Evolutionary conservation across 805 yeast genomes (phyloP), one percentile per base, ranked within the genome.

Genomic region (Torulaspora delbrueckii): DNA sequence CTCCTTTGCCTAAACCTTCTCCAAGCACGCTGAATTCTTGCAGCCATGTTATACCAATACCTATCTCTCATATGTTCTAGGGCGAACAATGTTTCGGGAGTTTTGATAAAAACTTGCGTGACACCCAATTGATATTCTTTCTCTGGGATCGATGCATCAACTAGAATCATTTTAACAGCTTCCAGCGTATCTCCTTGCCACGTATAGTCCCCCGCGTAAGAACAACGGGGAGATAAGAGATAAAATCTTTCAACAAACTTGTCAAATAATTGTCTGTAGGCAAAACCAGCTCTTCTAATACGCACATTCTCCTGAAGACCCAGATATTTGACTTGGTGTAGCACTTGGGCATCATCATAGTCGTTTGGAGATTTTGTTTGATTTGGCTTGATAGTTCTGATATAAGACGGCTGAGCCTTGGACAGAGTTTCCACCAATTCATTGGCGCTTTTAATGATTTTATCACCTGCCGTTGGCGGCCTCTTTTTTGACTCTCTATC

Each of bases 11-110:
- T 70, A 62, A 84, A 86, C 57, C 86, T 75, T 71, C 99, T 78
- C 86, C 97, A 89, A 3, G 99, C 98, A 54, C 97, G 79, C 72
- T 93, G 99, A 56, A 93, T 91, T 58, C 95, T 80, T 3, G 96
- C 90, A 4, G 99, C 99, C 95, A 93, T 93, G 57, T 86, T 87
- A 60, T 88, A 91, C 98, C 99, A 93, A 64, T 89, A 93, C 70
- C 82, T 85, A 59, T 93, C 99, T 66, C 98, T 79, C 91, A 91
- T 81, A 57, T 87, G 91, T 68, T 93, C 99, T 47, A 93, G 71
- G 0, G 96, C 96, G 65, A 93, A 93, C 58, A 93, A 72, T 0
- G 98, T 91, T 65, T 93, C 99, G 8, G 99, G 99, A 9, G 95
- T 88, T 62, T 93, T 93, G 67, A 93, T 90, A 65, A 93, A 93